Base-by-base conservation (phyloP, 75 land plant species). In the Selaginella moellendorffii region DNA sequence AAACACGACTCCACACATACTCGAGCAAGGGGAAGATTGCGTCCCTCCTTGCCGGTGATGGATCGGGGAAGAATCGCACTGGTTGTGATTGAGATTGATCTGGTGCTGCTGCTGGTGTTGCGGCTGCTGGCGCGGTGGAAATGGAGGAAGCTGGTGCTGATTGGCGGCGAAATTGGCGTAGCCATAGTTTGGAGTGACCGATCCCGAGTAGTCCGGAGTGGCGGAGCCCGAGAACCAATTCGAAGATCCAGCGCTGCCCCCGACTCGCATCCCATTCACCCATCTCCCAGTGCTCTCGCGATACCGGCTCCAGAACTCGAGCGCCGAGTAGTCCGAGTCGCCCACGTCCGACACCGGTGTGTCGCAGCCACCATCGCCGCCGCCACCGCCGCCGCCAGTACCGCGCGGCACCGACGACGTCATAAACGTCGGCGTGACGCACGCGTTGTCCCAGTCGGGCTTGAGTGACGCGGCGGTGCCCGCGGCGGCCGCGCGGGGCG, bases 381-480 rank as follows among this genome's bases (percentile, higher is more conserved):
- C 68, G 1, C 54, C 1, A 1, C 26, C 24, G 27, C 60, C 63
- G 10, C 23, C 22, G 26, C 25, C 42, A 5, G 14, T 36, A 36
- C 46, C 46, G 46, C 46, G 46, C 46, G 46, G 46, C 46, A 36
- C 14, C 5, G 5, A 5, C 10, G 46, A 36, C 67, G n/a, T n/a
- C n/a, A n/a, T n/a, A n/a, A n/a, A n/a, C n/a, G n/a, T n/a, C n/a
- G n/a, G n/a, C n/a, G n/a, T n/a, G 19, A n/a, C 24, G 29, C 26
- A 29, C 26, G 30, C 31, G 2, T 75, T 70, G 30, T 89, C 88
- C 85, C 88, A 81, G 42, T 83, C 84, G 2, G 66, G 65, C 26
- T 66, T 80, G 24, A 73, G 63, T 23, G 78, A 66, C 46, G 46
- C 5, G 10, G 46, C 46, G 14, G 46, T 5, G 10, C 10, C 10